These are phyloP conservation scores for Globisporangium carolinianum DNA, from an alignment of 352 stramenopile species.

Conservation along the genomic window DNA sequence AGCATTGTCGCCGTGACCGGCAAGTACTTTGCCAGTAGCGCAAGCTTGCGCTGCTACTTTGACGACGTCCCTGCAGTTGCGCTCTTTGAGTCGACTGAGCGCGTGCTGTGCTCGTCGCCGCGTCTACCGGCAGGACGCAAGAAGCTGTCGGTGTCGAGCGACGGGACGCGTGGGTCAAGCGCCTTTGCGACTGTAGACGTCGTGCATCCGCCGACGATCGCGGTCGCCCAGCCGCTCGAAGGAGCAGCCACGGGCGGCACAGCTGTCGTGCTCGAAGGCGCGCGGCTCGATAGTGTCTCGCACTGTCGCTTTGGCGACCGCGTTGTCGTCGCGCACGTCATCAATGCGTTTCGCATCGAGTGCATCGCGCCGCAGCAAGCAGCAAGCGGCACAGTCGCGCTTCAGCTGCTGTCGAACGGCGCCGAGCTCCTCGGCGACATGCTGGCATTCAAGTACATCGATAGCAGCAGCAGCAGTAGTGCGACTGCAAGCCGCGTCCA, in stretches of 20 bases:
- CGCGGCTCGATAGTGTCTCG: constrained; percentile 40
- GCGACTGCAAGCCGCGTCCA: not conserved
- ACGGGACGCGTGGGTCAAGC: constrained; percentile 34
- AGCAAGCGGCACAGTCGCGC: constrained; percentile 22
- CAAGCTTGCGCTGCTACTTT: constrained; percentile 56
- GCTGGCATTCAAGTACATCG: constrained; percentile 39
- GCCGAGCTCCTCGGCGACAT: constrained; percentile 29
- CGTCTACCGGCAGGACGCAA: constrained; percentile 17
- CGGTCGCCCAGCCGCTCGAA: constrained; percentile 22
- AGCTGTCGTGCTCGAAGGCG: constrained; percentile 35
- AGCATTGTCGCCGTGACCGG: constrained; percentile 29
- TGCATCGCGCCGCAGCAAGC: constrained; percentile 28
- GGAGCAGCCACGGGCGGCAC: constrained; percentile 29
- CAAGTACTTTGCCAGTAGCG: constrained; percentile 24
- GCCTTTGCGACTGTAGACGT: constrained; percentile 34
- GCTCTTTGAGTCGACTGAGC: constrained; percentile 24
- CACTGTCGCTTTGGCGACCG: constrained; percentile 67
- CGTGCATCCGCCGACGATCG: constrained; percentile 39
- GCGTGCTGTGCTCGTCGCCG: constrained; percentile 34
- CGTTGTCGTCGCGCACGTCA: constrained; percentile 17
- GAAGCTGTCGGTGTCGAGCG: constrained; percentile 41
- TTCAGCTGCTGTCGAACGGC: constrained; percentile 36
- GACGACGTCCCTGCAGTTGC: constrained; percentile 17
- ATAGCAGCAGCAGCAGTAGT: constrained; percentile 2
- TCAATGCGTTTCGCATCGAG: constrained; percentile 22